Evolutionary conservation across 225 moss, liverwort and hornwort species (phyloP), one percentile per base, ranked within the genome.

Genomic region (Climacium dendroides): DNA sequence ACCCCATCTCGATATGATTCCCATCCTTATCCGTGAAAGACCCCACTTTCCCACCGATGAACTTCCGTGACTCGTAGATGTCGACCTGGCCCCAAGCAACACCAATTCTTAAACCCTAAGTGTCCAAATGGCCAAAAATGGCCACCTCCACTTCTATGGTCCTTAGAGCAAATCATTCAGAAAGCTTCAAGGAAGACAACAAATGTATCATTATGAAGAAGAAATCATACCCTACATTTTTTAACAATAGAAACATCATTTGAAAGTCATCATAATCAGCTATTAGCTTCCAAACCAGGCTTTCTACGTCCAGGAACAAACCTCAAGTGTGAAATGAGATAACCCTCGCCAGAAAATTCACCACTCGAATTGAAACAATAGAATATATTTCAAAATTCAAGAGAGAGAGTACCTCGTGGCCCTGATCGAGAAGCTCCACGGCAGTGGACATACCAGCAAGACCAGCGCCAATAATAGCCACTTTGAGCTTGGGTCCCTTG

Each of bases 361-460:
- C 34, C 55, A 53, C 43, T 64, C 17, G 6, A 67, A 82, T 54
- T 86, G 30, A 66, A 17, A 62, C 25, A 35, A 41, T 25, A 18
- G 15, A 63, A 75, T 25, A 8, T 25, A 19, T 75, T 64, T 54
- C 45, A 53, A 57, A 66, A 57, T 34, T 58, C 58, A 67, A 60
- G 41, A 29, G 59, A 60, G 61, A 16, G 16, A 60, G 35, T n/a
- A 96, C 97, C 96, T 98, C 98, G 58, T 98, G 98, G n/a, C 98
- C 98, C 87, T 98, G 98, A 60, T 98, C 98, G 63, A 98, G 94
- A 89, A 98, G 96, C 89, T 98, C 98, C 63, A 98, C 95, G 45
- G 98, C 98, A 11, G 98, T 96, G 3, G 98, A 98, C 98, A 98
- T 96, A 87, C 96, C 98, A 64, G 98, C 96, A 58, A 98, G 96